Evolutionary conservation across 768 basidiomycete species (phyloP).

Genomic region (Suillus discolor): DNA sequence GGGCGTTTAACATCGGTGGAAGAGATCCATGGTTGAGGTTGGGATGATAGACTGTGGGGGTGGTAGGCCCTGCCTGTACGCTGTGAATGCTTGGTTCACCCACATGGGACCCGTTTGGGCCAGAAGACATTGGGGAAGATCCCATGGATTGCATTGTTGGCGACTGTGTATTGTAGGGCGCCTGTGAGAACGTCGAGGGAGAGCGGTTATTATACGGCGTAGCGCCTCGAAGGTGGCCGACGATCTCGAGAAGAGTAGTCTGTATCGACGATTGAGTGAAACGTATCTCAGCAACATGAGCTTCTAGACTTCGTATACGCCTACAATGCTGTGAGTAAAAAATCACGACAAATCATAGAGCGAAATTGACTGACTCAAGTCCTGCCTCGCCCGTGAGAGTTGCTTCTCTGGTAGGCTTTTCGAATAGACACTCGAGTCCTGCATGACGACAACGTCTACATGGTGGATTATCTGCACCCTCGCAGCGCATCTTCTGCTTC

Average conservation of each 20-base stretch:
- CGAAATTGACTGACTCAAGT: conserved; percentile 64
- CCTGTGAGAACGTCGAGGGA: conserved; percentile 54
- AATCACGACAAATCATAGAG: conserved; percentile 2
- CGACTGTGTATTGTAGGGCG: conserved; percentile 61
- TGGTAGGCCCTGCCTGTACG: conserved; percentile 26
- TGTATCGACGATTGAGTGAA: conserved; percentile 75
- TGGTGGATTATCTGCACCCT: conserved; percentile 96
- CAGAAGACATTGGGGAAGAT: conserved; percentile 45
- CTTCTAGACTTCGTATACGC: conserved; percentile 87
- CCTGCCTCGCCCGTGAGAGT: conserved; percentile 89
- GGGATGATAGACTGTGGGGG: conserved; percentile 33
- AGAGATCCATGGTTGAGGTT: conserved; percentile 25
- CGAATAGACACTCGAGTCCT: conserved; percentile 91
- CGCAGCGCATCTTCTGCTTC: conserved; percentile 97
- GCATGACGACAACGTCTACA: conserved; percentile 91
- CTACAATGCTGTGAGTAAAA: conserved; percentile 43
- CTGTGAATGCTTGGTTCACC: conserved; percentile 25
- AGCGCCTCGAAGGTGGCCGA: conserved; percentile 70
- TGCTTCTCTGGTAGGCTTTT: conserved; percentile 88
- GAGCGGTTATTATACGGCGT: conserved; percentile 54
- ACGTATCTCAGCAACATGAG: conserved; percentile 83
- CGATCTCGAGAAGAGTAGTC: conserved; percentile 77
- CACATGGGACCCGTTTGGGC: conserved; percentile 37
- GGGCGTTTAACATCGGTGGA: conserved; percentile 32
- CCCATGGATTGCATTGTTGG: conserved; percentile 67